Evolutionary conservation across 1,284 basidiomycete genomes (phyloP).

Genomic region (Trametes pubescens): DNA sequence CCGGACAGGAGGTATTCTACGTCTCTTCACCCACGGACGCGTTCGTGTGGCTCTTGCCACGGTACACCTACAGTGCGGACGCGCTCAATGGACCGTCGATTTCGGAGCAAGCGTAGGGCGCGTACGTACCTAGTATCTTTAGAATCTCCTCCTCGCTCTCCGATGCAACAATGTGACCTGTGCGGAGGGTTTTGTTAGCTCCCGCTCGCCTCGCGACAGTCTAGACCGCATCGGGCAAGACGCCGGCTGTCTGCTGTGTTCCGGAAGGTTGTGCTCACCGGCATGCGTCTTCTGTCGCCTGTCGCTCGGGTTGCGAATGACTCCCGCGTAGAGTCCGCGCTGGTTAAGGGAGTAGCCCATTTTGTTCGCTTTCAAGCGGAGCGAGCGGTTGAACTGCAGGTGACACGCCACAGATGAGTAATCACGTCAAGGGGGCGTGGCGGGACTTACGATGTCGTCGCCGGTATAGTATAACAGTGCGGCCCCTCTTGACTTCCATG

Average conservation of each 20-base stretch:
- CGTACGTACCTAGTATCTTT: constrained; percentile 62
- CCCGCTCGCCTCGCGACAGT: not conserved
- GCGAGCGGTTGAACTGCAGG: constrained; percentile 85
- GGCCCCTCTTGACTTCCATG: constrained; percentile 81
- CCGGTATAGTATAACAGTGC: constrained; percentile 92
- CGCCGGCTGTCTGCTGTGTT: not conserved
- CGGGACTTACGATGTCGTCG: constrained; percentile 76
- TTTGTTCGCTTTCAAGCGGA: constrained; percentile 84
- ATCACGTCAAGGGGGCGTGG: not conserved
- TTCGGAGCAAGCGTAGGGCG: not conserved
- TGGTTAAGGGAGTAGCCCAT: constrained; percentile 90
- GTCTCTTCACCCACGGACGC: constrained; percentile 47
- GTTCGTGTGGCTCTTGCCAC: constrained; percentile 82
- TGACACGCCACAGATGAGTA: not conserved
- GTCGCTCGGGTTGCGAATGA: constrained; percentile 75
- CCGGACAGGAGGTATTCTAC: too few species aligned
- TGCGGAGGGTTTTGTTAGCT: not conserved
- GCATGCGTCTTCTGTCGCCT: constrained; percentile 66
- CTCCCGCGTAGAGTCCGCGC: constrained; percentile 75
- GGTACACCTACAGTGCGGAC: constrained; percentile 56
- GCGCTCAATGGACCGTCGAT: not conserved
- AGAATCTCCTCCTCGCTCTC: constrained; percentile 90
- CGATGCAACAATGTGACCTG: constrained; percentile 81
- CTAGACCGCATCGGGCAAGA: too few species aligned
- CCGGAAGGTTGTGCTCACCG: constrained; percentile 52